Base-by-base conservation (phyloP, 257 asterid genomes). In the Solanum chaucha region DNA sequence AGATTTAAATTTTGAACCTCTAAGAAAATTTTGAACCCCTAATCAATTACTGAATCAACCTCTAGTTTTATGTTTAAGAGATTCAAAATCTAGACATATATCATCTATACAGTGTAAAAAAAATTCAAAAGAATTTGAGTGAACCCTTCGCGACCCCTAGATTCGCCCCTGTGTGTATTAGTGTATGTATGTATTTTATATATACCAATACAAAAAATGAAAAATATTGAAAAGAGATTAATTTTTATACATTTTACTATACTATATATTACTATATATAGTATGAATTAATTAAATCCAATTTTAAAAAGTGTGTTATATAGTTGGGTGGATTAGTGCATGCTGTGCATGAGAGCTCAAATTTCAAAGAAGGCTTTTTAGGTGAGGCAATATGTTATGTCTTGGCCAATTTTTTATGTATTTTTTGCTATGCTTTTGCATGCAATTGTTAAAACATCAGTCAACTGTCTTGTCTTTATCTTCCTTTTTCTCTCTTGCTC, bases 321-420 rank as follows among this genome's bases (percentile, higher is more conserved):
- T 4, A 15, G 8, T 35, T 77, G 41, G 65, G 67, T 46, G 35
- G 38, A 46, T 80, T 46, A 46, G 88, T 51, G 85, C 82, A 86
- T 78, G 88, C 28, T 80, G 46, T 58, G 64, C 59, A 38, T 36
- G 85, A 71, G 88, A 73, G 86, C 92, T 90, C 91, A 82, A 86
- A 82, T 90, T 86, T 89, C 89, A 86, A 87, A 61, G 72, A 44
- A 88, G 59, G 86, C 87, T 80, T 89, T 67, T 87, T 81, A 81
- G 68, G 40, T 67, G 61, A 84, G 87, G 83, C 83, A 28, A 11
- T 64, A 64, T 40, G 58, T 55, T 77, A 22, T 67, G 38, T 85
- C 32, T 36, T 28, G 67, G 48, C 74, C 85, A 46, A 72, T 34
- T 34, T 72, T 32, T 35, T 35, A 36, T 24, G 10, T 14, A 17